Conservation (phyloP, 345 rosid genomes). For the Hypericum androsaemum region DNA sequence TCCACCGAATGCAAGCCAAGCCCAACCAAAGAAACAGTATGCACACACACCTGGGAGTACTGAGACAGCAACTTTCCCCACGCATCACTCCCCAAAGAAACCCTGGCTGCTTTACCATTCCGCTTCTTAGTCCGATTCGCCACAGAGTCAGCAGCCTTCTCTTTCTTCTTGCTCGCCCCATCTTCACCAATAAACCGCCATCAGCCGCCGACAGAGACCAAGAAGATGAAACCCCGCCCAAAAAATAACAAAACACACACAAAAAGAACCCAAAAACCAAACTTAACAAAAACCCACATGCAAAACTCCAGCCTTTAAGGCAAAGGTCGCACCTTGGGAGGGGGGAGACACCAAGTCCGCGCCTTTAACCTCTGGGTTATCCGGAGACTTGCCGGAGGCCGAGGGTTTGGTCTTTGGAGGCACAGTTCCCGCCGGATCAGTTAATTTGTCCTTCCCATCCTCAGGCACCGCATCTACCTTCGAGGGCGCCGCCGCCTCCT, state of each 20-base stretch:
- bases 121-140: conserved; percentile 34
- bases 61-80: conserved; percentile 95
- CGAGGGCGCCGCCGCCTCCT: conserved; percentile 28
- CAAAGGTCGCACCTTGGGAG: conserved; percentile 37
- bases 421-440: conserved; percentile 27
- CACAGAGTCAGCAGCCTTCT: conserved; percentile 22
- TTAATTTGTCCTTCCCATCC: conserved; percentile 45
- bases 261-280: conserved; percentile 14
- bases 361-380: conserved; percentile 28
- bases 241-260: too few relatives aligned
- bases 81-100: conserved; percentile 35
- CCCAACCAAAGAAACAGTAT: conserved; percentile 5
- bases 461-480: conserved; percentile 43
- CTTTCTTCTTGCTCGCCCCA: conserved; percentile 31
- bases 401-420: too few relatives aligned
- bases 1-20: too few relatives aligned
- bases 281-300: not conserved
- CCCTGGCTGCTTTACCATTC: conserved; percentile 20
- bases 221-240: too few relatives aligned
- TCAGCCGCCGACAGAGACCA: too few relatives aligned
- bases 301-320: conserved; percentile 2
- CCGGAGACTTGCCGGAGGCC: conserved; percentile 25
- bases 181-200: conserved; percentile 27
- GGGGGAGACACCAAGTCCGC: conserved; percentile 40
- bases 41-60: conserved; percentile 50